Conservation (phyloP, 371 early-diverging fungal species). For the Sporodiniella umbellata region DNA sequence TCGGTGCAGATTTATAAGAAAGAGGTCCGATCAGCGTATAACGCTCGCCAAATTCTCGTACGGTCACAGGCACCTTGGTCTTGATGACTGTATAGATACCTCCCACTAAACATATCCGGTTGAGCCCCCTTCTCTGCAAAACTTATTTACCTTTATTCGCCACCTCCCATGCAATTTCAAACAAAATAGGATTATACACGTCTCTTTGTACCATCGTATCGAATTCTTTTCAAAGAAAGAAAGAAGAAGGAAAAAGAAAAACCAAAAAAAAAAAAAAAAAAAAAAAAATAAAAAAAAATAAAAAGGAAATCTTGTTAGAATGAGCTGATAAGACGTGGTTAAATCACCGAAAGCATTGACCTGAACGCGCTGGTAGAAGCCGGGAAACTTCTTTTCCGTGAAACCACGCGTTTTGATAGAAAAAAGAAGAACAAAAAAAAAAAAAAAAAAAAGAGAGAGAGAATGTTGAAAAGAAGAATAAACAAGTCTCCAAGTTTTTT, state of each 20-base stretch:
- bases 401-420: too few relatives aligned
- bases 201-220: constrained; percentile 17
- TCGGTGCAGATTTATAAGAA: constrained; percentile 71
- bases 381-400: too few relatives aligned
- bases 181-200: constrained; percentile 54
- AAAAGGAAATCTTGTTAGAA: neutral
- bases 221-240: neutral
- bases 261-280: neutral
- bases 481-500: too few relatives aligned
- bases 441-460: too few relatives aligned
- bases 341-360: neutral
- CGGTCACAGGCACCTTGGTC: constrained; percentile 90
- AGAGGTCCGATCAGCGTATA: constrained; percentile 68
- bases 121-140: too few relatives aligned
- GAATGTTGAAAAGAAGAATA: neutral
- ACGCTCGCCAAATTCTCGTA: constrained; percentile 81
- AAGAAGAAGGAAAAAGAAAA: neutral
- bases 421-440: neutral
- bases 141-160: constrained; percentile 88
- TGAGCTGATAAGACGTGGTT: too few relatives aligned
- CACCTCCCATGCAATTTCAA: constrained; percentile 94
- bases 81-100: constrained; percentile 96
- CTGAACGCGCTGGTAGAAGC: too few relatives aligned
- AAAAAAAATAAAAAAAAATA: neutral
- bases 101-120: constrained; percentile 78